These are phyloP conservation scores for Shiraia sp. DNA, from an alignment of 2,329 filamentous ascomycete species.

Conservation along the genomic window DNA sequence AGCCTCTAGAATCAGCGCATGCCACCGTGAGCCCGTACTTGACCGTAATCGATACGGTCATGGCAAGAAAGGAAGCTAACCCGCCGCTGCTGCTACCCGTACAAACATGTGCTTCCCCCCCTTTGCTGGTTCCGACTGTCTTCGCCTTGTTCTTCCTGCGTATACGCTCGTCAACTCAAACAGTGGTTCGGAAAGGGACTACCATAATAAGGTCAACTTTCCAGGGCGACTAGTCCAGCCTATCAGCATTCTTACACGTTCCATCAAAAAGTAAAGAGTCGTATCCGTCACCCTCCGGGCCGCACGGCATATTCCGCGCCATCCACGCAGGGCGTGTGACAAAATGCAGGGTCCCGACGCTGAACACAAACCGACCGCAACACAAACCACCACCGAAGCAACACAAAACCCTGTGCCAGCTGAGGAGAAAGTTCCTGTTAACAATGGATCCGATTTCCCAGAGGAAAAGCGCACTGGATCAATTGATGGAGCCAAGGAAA, in stretches of 20 bases:
- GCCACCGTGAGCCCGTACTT: neutral
- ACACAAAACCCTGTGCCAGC: neutral
- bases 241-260: no score
- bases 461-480: constrained; percentile 1
- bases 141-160: no score
- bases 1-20: constrained; percentile 1
- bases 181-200: no score
- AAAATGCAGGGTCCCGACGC: constrained; percentile 11
- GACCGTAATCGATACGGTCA: constrained; percentile 4
- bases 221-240: no score
- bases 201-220: no score
- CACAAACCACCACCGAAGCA: neutral
- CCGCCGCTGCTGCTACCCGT: neutral
- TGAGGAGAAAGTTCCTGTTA: neutral
- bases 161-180: no score
- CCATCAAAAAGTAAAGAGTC: no score
- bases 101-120: neutral
- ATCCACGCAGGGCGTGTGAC: neutral
- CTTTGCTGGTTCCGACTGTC: neutral
- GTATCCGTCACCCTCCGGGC: constrained; percentile 7
- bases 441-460: neutral
- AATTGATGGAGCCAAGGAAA: neutral
- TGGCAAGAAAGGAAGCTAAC: neutral
- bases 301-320: constrained; percentile 10
- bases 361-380: no score